phyloP scores from a whole-genome alignment of 1,139 yeast species.

The Casaregolazyma lundiana region DNA sequence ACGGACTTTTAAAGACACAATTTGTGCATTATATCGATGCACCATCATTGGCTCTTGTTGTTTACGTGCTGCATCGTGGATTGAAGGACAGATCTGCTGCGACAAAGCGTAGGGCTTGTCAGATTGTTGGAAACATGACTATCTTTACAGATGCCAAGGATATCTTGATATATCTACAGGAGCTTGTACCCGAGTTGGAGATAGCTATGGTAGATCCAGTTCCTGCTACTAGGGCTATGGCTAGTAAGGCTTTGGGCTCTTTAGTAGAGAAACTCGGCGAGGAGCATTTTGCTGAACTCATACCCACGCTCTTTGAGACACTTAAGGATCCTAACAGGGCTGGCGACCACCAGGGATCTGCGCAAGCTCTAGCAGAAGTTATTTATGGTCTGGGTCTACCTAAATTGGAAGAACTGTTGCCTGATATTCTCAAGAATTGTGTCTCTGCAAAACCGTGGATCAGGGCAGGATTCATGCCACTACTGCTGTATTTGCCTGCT shows the following conservation, averaged over 20 bases:
- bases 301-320: slow-evolving; percentile 72
- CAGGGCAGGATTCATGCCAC: slow-evolving; percentile 91
- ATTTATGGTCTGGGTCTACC: slow-evolving; percentile 83
- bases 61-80: slow-evolving; percentile 93
- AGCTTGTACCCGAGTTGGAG: slow-evolving; percentile 77
- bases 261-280: slow-evolving; percentile 95
- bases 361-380: slow-evolving; percentile 95
- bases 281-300: slow-evolving; percentile 87
- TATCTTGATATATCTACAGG: slow-evolving; percentile 73
- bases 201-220: slow-evolving; percentile 98
- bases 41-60: slow-evolving; percentile 90
- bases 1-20: slow-evolving; percentile 80
- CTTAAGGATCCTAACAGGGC: slow-evolving; percentile 75
- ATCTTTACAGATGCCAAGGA: slow-evolving; percentile 87
- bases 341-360: slow-evolving; percentile 95
- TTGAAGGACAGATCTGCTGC: slow-evolving; percentile 89
- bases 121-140: slow-evolving; percentile 98
- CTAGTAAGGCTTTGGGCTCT: slow-evolving; percentile 95
- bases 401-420: slow-evolving; percentile 84
- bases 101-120: slow-evolving; percentile 91
- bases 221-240: slow-evolving; percentile 94
- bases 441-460: slow-evolving; percentile 60
- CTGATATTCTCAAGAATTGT: slow-evolving; percentile 72
- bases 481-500: slow-evolving; percentile 84
- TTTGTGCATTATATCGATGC: slow-evolving; percentile 98